These are phyloP conservation scores for Candida piceae DNA, from an alignment of 805 yeast species.

Conservation along the genomic window DNA sequence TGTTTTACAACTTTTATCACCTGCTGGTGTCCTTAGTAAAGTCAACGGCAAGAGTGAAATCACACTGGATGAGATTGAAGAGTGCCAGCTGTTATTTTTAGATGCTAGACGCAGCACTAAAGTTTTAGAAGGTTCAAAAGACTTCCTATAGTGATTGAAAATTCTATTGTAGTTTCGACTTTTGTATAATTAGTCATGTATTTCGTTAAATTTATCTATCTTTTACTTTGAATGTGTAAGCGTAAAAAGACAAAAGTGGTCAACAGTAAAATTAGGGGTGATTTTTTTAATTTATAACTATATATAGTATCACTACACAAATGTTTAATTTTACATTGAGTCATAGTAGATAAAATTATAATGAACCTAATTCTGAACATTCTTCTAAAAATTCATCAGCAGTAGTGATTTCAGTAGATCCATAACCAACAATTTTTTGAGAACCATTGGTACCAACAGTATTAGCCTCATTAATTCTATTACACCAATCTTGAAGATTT, in stretches of 20 bases:
- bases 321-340: too few relatives aligned
- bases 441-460: slow-evolving; percentile 10
- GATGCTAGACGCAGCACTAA: slow-evolving; percentile 89
- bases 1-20: slow-evolving; percentile 86
- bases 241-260: too few relatives aligned
- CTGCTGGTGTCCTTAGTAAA: slow-evolving; percentile 78
- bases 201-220: too few relatives aligned
- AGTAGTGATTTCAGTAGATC: slow-evolving; percentile 73
- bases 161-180: too few relatives aligned
- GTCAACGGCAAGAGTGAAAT: slow-evolving; percentile 62
- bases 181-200: too few relatives aligned
- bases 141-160: slow-evolving; percentile 24
- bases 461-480: slow-evolving; percentile 19
- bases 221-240: too few relatives aligned
- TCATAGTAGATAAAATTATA: slow-evolving; percentile 1
- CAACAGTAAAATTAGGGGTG: too few relatives aligned
- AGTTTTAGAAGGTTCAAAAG: slow-evolving; percentile 56
- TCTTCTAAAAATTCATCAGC: slow-evolving; percentile 68
- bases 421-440: slow-evolving; percentile 66
- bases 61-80: slow-evolving; percentile 77
- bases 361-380: slow-evolving; percentile 49
- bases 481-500: slow-evolving; percentile 84
- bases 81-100: slow-evolving; percentile 79
- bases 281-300: too few relatives aligned
- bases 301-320: too few relatives aligned